Percentiles rank a stretch among this genome's conserved stretches.
These are phyloP conservation scores for Knoxdaviesia proteae DNA, from an alignment of 2,329 filamentous ascomycete species.

Conservation along the genomic window DNA sequence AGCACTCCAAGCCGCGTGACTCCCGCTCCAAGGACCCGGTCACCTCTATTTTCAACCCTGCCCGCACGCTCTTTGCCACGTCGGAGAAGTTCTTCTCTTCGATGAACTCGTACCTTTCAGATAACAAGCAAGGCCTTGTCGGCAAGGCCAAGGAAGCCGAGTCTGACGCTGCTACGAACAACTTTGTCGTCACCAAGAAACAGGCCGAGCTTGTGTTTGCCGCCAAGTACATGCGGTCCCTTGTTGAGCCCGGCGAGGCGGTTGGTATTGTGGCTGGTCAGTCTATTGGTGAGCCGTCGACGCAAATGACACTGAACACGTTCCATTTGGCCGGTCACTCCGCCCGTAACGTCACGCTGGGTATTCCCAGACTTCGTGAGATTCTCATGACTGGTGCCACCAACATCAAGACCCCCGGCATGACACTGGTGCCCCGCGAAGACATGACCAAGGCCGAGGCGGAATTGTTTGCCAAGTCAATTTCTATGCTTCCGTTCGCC, in stretches of 20 bases:
- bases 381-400: conserved; percentile 94
- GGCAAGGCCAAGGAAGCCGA: conserved; percentile 18
- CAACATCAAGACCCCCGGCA: conserved; percentile 73
- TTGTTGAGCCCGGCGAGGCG: conserved; percentile 88
- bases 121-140: conserved; percentile 45
- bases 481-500: conserved; percentile 66
- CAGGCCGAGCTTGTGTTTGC: conserved; percentile 69
- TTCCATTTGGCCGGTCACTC: conserved; percentile 99
- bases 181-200: conserved; percentile 33
- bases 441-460: conserved; percentile 49
- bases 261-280: conserved; percentile 94
- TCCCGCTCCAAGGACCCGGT: conserved; percentile 52
- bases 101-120: conserved; percentile 58
- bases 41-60: conserved; percentile 51
- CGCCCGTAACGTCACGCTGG: conserved; percentile 93
- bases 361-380: conserved; percentile 92
- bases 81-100: conserved; percentile 67
- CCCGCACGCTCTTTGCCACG: conserved; percentile 61
- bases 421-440: conserved; percentile 62
- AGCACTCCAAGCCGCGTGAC: conserved; percentile 39
- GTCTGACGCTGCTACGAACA: conserved; percentile 6
- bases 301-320: conserved; percentile 97
- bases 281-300: conserved; percentile 90
- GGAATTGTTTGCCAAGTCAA: conserved; percentile 73
- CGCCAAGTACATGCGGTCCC: conserved; percentile 78